Percentiles rank a stretch among this genome's conserved stretches.
Evolutionary conservation across 768 basidiomycete genomes (phyloP).

Genomic region (Hypsizygus marmoreus): DNA sequence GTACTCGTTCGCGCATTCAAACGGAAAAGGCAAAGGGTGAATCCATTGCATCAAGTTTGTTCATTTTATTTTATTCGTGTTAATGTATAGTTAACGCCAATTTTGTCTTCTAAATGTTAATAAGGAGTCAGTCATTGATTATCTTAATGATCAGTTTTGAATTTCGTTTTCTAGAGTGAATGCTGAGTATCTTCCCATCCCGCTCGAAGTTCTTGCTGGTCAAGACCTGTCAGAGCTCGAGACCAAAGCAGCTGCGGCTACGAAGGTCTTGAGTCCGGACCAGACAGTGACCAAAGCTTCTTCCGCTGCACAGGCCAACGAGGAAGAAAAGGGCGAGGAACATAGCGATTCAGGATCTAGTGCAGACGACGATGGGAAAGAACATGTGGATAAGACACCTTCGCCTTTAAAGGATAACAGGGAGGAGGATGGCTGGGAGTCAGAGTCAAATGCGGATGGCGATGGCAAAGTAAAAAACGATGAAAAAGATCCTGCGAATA

Average conservation of each 20-base stretch:
- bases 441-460: no score
- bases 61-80: no score
- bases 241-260: slow-evolving; percentile 15
- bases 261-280: slow-evolving; percentile 4
- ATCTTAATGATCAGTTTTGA: not conserved
- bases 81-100: no score
- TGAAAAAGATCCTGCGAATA: no score
- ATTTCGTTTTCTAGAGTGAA: slow-evolving; percentile 1
- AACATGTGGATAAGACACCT: no score
- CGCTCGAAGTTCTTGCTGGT: slow-evolving; percentile 21
- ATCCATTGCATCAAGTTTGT: slow-evolving; percentile 18
- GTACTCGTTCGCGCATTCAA: slow-evolving; percentile 10
- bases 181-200: slow-evolving; percentile 15
- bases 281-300: not conserved
- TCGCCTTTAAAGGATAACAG: no score
- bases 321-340: not conserved
- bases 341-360: not conserved
- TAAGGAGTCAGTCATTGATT: slow-evolving; percentile 4
- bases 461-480: no score
- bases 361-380: not conserved
- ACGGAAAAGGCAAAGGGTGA: slow-evolving; percentile 17
- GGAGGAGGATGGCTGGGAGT: no score
- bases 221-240: slow-evolving; percentile 22
- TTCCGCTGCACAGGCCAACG: not conserved
- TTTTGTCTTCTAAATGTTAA: slow-evolving; percentile 15